Base-by-base conservation (phyloP, 2,329 filamentous ascomycete species). In the Pyrenophora seminiperda region DNA sequence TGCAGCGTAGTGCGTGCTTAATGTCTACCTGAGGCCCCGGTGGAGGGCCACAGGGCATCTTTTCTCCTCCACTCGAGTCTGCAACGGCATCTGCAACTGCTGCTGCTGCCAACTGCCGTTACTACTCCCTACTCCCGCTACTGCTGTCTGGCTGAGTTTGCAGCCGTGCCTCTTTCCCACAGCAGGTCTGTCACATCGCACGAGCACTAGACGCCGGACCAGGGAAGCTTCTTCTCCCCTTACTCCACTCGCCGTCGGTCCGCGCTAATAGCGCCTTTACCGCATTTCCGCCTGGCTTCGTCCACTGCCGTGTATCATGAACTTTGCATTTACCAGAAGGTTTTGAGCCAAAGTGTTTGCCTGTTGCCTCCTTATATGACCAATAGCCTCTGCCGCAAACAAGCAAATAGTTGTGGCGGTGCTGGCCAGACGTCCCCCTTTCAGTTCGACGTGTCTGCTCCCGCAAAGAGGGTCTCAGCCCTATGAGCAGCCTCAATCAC, bases 11-110 rank as follows among this genome's bases (percentile, higher is more conserved):
- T 63, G 58, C 59, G 51, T 63, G 58, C 59, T 67, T 68, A 65
- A 70, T 68, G 63, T 61, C 66, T 37, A 53, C 62, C 62, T 60
- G 53, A 44, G 52, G 61, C 67, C 67, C 67, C 62, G 22, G 54
- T 45, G 22, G 51, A 59, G 49, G 24, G 45, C 34, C 49, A 48
- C 49, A 59, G 49, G 24, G 45, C 34, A 49, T 50, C 49, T 57
- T 56, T 59, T 51, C 54, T 59, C 42, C 36, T 58, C 53, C 61
- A 50, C 49, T 51, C 50, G 48, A 52, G 57, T 53, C 52, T 52
- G 17, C 42, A 52, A 33, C 36, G 50, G 24, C 40, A 47, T 49
- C 53, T 52, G 48, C 54, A 56, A 55, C 52, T 52, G 17, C 42
- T 53, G 32, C 41, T 52, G 29, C 39, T 48, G 45, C 38, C 54